Percentiles rank a stretch among this genome's conserved stretches.
phyloP scores from a whole-genome alignment of 2,329 filamentous ascomycete species.

The Endoconidiophora laricicola region DNA sequence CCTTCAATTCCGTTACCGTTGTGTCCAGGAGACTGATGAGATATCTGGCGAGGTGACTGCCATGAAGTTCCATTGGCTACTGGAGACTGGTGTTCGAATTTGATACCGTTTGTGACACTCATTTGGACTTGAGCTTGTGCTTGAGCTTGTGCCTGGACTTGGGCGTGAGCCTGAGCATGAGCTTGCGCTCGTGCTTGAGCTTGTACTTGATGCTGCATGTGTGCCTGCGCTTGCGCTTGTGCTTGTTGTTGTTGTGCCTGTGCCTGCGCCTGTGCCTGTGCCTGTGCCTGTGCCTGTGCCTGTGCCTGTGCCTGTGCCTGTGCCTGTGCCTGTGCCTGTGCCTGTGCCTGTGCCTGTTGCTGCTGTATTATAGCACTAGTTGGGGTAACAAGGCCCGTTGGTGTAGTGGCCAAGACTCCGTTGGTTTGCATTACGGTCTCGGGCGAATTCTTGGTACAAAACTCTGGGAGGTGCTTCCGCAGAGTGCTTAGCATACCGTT shows the following conservation, averaged over 20 bases:
- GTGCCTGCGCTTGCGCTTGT: neutral
- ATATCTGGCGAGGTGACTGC: conserved; percentile 5
- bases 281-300: neutral
- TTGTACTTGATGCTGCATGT: neutral
- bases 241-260: neutral
- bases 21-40: conserved; percentile 3
- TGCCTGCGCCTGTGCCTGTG: neutral
- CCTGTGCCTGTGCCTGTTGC: neutral
- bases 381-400: neutral
- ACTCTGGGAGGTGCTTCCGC: conserved; percentile 71
- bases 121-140: conserved; percentile 5
- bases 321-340: neutral
- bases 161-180: conserved; percentile 1
- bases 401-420: conserved; percentile 1
- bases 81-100: conserved; percentile 1
- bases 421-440: conserved; percentile 1
- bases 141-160: conserved; percentile 1
- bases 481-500: conserved; percentile 72
- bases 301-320: neutral
- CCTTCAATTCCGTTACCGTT: conserved; percentile 1
- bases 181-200: neutral
- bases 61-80: neutral
- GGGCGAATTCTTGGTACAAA: conserved; percentile 21
- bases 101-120: neutral
- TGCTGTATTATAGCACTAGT: conserved; percentile 6